Evolutionary conservation across 768 basidiomycete species (phyloP).

Genomic region (Mrakia gelida): DNA sequence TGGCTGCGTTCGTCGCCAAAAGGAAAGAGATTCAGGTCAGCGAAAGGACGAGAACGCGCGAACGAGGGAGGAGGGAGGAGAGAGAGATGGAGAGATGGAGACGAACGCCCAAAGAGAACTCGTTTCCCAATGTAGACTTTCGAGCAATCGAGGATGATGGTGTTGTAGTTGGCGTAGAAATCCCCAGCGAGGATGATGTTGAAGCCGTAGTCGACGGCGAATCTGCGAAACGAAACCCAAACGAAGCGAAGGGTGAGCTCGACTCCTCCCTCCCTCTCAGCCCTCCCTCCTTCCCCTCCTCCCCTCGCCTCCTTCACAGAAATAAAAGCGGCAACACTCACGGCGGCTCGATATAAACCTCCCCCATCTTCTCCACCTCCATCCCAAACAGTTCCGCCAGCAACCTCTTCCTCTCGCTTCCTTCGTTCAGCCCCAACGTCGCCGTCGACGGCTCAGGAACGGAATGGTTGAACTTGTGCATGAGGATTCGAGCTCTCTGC

Average conservation of each 20-base stretch:
- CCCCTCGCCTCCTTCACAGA: no score
- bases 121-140: slow-evolving; percentile 2
- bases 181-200: neutral
- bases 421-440: neutral
- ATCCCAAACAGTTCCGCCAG: neutral
- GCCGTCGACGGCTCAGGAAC: neutral
- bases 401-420: neutral
- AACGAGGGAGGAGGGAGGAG: neutral
- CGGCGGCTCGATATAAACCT: slow-evolving; percentile 11
- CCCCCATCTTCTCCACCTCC: neutral
- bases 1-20: neutral
- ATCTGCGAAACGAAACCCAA: neutral
- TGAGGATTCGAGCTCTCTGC: neutral
- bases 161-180: slow-evolving; percentile 18
- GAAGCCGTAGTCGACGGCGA: slow-evolving; percentile 13
- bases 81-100: neutral
- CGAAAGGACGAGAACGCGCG: neutral
- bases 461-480: slow-evolving; percentile 19
- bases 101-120: slow-evolving; percentile 1
- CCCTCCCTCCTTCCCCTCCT: no score
- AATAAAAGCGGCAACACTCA: neutral
- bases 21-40: neutral
- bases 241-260: no score
- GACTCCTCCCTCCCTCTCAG: no score
- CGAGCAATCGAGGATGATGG: slow-evolving; percentile 5